Evolutionary conservation across 108 stramenopile species (phyloP).

Genomic region (Pseudonitzschia pungens): DNA sequence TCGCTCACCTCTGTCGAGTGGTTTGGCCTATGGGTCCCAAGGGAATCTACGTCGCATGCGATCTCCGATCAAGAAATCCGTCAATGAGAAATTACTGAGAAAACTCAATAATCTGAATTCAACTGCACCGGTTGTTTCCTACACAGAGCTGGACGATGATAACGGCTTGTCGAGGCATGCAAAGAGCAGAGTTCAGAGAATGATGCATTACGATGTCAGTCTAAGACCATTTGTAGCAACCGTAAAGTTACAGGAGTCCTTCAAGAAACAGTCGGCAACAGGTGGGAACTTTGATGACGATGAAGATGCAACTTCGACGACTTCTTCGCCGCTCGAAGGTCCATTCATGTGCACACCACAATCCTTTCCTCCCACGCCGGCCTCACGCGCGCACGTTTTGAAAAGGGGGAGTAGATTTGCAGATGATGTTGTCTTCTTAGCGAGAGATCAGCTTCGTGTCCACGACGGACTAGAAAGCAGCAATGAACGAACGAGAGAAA

Average conservation of each 20-base stretch:
- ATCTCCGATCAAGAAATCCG: slow-evolving; percentile 4
- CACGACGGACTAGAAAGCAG: slow-evolving; percentile 70
- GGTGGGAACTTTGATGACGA: slow-evolving; percentile 4
- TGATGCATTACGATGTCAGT: slow-evolving; percentile 89
- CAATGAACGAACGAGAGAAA: slow-evolving; percentile 82
- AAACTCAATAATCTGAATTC: slow-evolving; percentile 71
- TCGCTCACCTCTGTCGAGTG: slow-evolving; percentile 16
- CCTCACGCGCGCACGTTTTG: slow-evolving; percentile 83
- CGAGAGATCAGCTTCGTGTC: slow-evolving; percentile 91
- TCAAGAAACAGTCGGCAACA: background rate
- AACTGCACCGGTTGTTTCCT: slow-evolving; percentile 67
- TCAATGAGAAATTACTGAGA: slow-evolving; percentile 37
- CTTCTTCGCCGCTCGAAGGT: slow-evolving; percentile 54
- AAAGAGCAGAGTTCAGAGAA: slow-evolving; percentile 73
- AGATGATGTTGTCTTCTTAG: slow-evolving; percentile 93
- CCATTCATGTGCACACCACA: slow-evolving; percentile 96
- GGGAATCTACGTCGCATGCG: slow-evolving; percentile 10
- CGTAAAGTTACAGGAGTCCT: slow-evolving; percentile 46
- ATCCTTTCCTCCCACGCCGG: slow-evolving; percentile 94
- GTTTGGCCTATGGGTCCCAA: slow-evolving; percentile 21
- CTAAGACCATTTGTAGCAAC: slow-evolving; percentile 87
- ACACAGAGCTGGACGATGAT: slow-evolving; percentile 69
- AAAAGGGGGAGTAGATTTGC: slow-evolving; percentile 81
- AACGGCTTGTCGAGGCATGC: slow-evolving; percentile 53
- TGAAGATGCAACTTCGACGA: slow-evolving; percentile 44